Conservation (phyloP, 2,329 filamentous ascomycete species). For the Onygenales sp. region DNA sequence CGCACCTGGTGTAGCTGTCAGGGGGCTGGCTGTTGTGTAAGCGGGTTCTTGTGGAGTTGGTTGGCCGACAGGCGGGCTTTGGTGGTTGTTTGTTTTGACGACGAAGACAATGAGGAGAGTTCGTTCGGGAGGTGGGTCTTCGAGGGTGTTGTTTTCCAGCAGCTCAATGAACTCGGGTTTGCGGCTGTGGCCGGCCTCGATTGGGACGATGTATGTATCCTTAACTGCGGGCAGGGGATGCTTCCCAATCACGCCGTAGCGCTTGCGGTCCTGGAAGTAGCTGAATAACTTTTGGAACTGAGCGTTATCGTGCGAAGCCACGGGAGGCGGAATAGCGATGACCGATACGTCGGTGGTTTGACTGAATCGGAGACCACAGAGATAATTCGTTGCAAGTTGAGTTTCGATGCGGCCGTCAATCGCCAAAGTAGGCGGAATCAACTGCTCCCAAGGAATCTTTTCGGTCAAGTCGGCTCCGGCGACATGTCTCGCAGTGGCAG, state of each 20-base stretch:
- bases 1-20: constrained; percentile 17
- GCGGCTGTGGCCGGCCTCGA: constrained; percentile 57
- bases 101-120: constrained; percentile 80
- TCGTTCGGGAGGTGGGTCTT: constrained; percentile 60
- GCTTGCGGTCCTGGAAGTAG: constrained; percentile 72
- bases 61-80: constrained; percentile 27
- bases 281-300: constrained; percentile 71
- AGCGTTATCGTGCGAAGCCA: constrained; percentile 46
- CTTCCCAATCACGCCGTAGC: constrained; percentile 81
- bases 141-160: constrained; percentile 73
- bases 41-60: constrained; percentile 31
- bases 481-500: constrained; percentile 68
- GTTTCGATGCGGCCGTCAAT: constrained; percentile 66
- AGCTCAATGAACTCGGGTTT: constrained; percentile 83
- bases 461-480: constrained; percentile 70
- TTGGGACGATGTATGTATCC: constrained; percentile 84
- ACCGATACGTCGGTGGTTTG: constrained; percentile 76
- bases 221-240: constrained; percentile 66
- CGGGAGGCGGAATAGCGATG: constrained; percentile 57
- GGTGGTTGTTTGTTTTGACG: constrained; percentile 50
- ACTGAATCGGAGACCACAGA: constrained; percentile 77
- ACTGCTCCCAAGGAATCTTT: constrained; percentile 60
- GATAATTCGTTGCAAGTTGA: constrained; percentile 77
- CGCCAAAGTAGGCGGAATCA: constrained; percentile 58
- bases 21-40: constrained; percentile 22